These are phyloP conservation scores for Aspergillus uvarum DNA, from an alignment of 2,329 filamentous ascomycete genomes.

Conservation along the genomic window DNA sequence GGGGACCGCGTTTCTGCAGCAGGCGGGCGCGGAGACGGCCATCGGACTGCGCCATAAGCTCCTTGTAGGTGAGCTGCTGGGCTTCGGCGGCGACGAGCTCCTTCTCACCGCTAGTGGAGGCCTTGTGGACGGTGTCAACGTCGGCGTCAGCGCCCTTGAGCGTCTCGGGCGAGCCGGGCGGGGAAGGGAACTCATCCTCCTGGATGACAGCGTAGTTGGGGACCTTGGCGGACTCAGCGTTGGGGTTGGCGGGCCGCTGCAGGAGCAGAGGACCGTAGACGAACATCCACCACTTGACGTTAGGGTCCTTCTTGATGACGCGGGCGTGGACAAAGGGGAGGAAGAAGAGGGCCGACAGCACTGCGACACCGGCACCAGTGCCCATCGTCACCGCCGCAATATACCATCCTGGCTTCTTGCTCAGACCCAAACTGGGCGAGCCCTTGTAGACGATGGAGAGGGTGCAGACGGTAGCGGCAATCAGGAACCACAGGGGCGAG, in stretches of 20 bases:
- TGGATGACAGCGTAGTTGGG: constrained; percentile 79
- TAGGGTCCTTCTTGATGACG: constrained; percentile 67
- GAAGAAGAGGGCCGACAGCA: constrained; percentile 68
- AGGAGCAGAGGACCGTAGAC: constrained; percentile 64
- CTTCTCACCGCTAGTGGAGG: constrained; percentile 35
- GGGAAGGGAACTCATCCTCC: constrained; percentile 38
- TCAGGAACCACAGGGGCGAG: constrained; percentile 74
- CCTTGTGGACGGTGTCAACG: constrained; percentile 34
- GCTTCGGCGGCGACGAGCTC: constrained; percentile 49
- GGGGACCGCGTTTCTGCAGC: constrained; percentile 60
- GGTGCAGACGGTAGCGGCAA: constrained; percentile 71
- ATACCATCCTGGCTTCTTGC: constrained; percentile 62
- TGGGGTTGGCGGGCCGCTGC: constrained; percentile 56
- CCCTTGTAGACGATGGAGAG: constrained; percentile 81
- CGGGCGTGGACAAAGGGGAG: constrained; percentile 67
- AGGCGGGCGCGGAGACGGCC: constrained; percentile 64
- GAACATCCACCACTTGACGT: constrained; percentile 63
- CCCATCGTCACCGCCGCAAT: constrained; percentile 67
- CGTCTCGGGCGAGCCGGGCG: constrained; percentile 9
- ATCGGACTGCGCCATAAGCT: constrained; percentile 59
- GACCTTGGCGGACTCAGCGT: constrained; percentile 57
- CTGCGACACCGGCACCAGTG: constrained; percentile 58
- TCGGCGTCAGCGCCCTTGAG: constrained; percentile 52
- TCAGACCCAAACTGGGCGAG: constrained; percentile 65
- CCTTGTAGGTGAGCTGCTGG: constrained; percentile 59